Base-by-base conservation (phyloP, 345 rosid species). In the Crucihimalaya himalaica region DNA sequence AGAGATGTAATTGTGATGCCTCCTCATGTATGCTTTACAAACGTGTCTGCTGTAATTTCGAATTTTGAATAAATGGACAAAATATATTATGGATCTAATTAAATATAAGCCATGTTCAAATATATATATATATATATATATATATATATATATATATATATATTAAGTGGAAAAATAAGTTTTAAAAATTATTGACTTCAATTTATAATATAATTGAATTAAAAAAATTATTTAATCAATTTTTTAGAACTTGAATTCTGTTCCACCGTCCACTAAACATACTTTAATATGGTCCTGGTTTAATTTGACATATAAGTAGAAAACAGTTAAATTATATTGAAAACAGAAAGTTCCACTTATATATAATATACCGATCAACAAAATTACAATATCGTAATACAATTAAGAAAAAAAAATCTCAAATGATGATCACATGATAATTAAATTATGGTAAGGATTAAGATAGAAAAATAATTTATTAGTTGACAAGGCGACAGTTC, bases 401-500 rank as follows among this genome's bases (percentile, higher is more conserved):
- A 40, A 61, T 23, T 40, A 25, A 16, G 61, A 28, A 40, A 20
- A 51, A 6, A 34, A 35, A 40, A 40, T 14, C 16, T 40, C 46
- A 40, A 14, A 18, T 4, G 19, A 60, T 34, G 54, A 67, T 28
- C 20, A 48, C 63, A 59, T 29, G 54, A 40, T 10, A 29, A 8
- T 67, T 27, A 29, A 13, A 31, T 37, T 8, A 42, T n/a, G 45
- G 25, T 27, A 28, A 34, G 10, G 19, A 29, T 37, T 57, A 58
- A 1, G 40, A 21, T 14, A 0, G 3, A 4, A 71, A 65, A 13
- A 11, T 0, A 20, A 5, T 28, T 64, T 46, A 12, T 39, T 57
- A 35, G 71, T 87, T 86, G 47, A 84, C 71, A 15, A 56, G 5
- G 1, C 70, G 83, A 34, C 93, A 86, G 0, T 82, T 78, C 34